Conservation (phyloP, 176 grass and related monocot species). For the Phoenix roebelenii region DNA sequence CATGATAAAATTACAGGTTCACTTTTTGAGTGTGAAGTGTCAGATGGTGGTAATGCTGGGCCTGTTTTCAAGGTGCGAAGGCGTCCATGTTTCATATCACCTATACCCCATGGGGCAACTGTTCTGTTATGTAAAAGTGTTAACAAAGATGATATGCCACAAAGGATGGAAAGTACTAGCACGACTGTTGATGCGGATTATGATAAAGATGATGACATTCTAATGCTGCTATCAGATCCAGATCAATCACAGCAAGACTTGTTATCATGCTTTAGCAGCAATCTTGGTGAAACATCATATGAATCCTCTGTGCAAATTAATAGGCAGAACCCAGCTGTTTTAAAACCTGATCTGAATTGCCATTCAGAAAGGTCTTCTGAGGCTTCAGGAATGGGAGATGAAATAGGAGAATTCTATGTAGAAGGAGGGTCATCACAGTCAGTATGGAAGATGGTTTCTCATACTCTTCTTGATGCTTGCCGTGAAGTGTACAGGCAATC, state of each 20-base stretch:
- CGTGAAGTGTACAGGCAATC: conserved; percentile 65
- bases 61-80: conserved; percentile 82
- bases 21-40: conserved; percentile 86
- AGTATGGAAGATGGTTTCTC: conserved; percentile 73
- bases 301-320: conserved; percentile 21
- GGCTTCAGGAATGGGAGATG: conserved; percentile 30
- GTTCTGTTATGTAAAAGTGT: conserved; percentile 46
- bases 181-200: conserved; percentile 36
- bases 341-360: conserved; percentile 4
- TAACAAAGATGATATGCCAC: conserved; percentile 41
- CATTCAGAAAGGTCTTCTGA: conserved; percentile 18
- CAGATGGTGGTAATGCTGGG: conserved; percentile 63
- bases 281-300: conserved; percentile 26
- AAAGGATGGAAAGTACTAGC: conserved; percentile 55
- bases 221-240: conserved; percentile 45
- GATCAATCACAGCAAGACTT: conserved; percentile 48
- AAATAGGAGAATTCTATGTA: conserved; percentile 80
- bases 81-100: conserved; percentile 62
- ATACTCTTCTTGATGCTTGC: conserved; percentile 63
- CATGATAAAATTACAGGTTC: conserved; percentile 93
- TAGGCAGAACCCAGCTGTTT: conserved; percentile 15
- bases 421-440: conserved; percentile 64
- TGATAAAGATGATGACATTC: conserved; percentile 58
- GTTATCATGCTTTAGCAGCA: conserved; percentile 40
- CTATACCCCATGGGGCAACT: conserved; percentile 63